phyloP scores from a whole-genome alignment of 2,329 filamentous ascomycete species.

The Diaporthe sp. region DNA sequence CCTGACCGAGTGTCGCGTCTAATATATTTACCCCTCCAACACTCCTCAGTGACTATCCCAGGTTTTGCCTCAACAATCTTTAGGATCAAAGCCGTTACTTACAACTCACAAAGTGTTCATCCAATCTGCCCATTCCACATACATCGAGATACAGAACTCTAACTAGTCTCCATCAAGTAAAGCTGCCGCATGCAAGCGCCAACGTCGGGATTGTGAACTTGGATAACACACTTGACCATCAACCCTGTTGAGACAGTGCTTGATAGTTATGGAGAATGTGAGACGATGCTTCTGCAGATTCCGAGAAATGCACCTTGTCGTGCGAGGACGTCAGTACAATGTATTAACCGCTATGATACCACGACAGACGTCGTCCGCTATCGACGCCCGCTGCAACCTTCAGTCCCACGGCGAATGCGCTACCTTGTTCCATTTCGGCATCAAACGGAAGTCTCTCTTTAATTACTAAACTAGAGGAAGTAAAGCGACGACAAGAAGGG shows the following conservation, averaged over 20 bases:
- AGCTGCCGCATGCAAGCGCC: slow-evolving; percentile 18
- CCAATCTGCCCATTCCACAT: background rate
- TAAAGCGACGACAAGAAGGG: too few species aligned
- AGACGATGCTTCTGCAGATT: background rate
- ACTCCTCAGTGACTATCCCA: background rate
- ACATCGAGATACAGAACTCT: background rate
- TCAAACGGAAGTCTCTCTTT: slow-evolving; percentile 11
- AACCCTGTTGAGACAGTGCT: background rate
- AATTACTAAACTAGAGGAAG: background rate
- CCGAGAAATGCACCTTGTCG: background rate
- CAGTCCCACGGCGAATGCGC: slow-evolving; percentile 16
- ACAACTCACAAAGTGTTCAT: background rate
- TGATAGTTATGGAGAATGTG: slow-evolving; percentile 19
- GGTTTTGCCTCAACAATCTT: background rate
- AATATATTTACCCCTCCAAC: background rate
- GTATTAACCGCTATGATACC: background rate
- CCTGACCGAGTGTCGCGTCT: background rate
- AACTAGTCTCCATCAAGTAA: background rate
- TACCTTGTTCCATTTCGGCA: slow-evolving; percentile 4
- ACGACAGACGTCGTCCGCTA: slow-evolving; percentile 2
- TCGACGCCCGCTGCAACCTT: slow-evolving; percentile 20
- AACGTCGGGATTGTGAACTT: background rate
- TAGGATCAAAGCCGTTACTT: background rate
- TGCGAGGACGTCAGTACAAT: background rate
- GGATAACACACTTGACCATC: background rate